phyloP scores from a whole-genome alignment of 2,329 filamentous ascomycete genomes.

The Clonostachys chloroleuca region DNA sequence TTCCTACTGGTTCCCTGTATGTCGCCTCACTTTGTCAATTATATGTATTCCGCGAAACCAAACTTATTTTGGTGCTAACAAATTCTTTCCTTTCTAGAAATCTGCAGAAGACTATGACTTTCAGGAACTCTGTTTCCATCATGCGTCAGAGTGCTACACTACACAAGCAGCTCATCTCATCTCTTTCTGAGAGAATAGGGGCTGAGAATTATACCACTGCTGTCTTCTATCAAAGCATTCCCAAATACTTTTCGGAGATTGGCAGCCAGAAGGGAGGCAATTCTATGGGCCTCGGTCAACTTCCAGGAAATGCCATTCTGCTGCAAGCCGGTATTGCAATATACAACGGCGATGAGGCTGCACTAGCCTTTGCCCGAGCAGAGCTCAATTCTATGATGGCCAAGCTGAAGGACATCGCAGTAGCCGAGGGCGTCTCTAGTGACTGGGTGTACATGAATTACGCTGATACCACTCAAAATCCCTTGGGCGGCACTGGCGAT shows the following conservation, averaged over 20 bases:
- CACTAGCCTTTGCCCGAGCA: neutral
- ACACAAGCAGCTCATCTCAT: too few relatives aligned
- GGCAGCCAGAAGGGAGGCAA: constrained; percentile 5
- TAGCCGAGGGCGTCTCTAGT: constrained; percentile 40
- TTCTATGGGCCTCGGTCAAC: constrained; percentile 4
- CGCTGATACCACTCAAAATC: constrained; percentile 25
- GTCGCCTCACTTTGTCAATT: too few relatives aligned
- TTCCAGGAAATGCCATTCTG: neutral
- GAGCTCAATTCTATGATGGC: neutral
- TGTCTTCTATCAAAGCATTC: neutral
- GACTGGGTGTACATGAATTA: constrained; percentile 38
- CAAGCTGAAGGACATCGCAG: constrained; percentile 23
- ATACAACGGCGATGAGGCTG: neutral
- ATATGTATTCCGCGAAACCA: too few relatives aligned
- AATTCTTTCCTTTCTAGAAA: too few relatives aligned
- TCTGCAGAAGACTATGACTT: too few relatives aligned
- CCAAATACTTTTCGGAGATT: constrained; percentile 3
- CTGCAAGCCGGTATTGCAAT: neutral
- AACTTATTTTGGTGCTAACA: too few relatives aligned
- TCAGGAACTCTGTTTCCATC: too few relatives aligned
- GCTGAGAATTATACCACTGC: too few relatives aligned
- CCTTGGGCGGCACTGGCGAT: constrained; percentile 25
- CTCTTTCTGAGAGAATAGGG: too few relatives aligned
- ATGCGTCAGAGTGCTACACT: too few relatives aligned
- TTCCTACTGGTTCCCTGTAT: too few relatives aligned